A percentile compares a stretch with the other conserved stretches of the same genome.
Evolutionary conservation across 768 basidiomycete species (phyloP).

Genomic region (Lactifluus volemus): DNA sequence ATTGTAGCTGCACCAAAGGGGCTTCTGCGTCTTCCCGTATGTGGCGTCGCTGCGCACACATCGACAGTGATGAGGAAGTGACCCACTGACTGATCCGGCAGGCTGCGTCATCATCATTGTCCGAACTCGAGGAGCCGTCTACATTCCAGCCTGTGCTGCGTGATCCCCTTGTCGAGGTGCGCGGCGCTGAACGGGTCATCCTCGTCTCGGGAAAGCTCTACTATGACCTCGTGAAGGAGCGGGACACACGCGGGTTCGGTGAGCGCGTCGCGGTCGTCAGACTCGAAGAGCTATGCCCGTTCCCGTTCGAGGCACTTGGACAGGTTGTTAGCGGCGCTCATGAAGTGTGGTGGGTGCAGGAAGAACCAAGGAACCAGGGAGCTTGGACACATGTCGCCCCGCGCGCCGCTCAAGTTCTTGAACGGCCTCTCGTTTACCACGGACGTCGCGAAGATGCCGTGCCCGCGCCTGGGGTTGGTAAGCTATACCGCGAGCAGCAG

Average conservation of each 20-base stretch:
- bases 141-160: constrained; percentile 60
- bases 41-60: constrained; percentile 21
- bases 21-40: constrained; percentile 64
- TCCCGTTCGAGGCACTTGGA: constrained; percentile 59
- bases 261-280: constrained; percentile 58
- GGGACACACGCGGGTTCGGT: constrained; percentile 39
- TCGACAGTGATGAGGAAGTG: background rate
- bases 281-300: constrained; percentile 82
- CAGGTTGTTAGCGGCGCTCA: constrained; percentile 33
- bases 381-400: constrained; percentile 58
- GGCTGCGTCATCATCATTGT: constrained; percentile 64
- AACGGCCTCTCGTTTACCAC: constrained; percentile 37
- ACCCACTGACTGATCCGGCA: constrained; percentile 24
- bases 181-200: constrained; percentile 52
- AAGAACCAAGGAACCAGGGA: constrained; percentile 86
- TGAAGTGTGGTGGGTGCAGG: constrained; percentile 66
- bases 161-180: constrained; percentile 35
- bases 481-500: constrained; percentile 59
- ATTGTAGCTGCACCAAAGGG: constrained; percentile 82
- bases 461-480: constrained; percentile 70
- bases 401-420: constrained; percentile 25
- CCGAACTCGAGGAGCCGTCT: constrained; percentile 50
- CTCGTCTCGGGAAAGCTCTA: constrained; percentile 79
- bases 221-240: constrained; percentile 75
- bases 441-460: constrained; percentile 67